A percentile compares a stretch with the other conserved stretches of the same genome.
These are phyloP conservation scores for Fusarium floridanum DNA, from an alignment of 2,329 filamentous ascomycete genomes.

Conservation along the genomic window DNA sequence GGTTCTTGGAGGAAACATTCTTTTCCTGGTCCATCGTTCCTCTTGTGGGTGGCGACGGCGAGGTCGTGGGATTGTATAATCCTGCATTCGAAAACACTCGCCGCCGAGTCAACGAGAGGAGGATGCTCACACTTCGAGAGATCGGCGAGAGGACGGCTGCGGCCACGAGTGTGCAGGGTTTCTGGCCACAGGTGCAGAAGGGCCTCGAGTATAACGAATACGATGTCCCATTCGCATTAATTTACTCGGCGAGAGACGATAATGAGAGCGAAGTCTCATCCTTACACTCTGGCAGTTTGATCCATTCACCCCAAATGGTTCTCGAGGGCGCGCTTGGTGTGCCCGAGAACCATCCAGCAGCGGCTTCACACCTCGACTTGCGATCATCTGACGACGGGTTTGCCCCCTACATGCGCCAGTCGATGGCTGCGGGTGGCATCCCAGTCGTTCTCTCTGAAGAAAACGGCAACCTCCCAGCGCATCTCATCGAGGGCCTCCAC, in stretches of 20 bases:
- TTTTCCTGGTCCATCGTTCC: slow-evolving; percentile 88
- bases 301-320: slow-evolving; percentile 72
- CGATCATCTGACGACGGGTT: slow-evolving; percentile 79
- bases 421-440: slow-evolving; percentile 73
- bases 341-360: slow-evolving; percentile 71
- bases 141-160: slow-evolving; percentile 80
- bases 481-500: slow-evolving; percentile 75
- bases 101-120: slow-evolving; percentile 80
- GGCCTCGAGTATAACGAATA: slow-evolving; percentile 80
- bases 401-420: slow-evolving; percentile 80
- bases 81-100: slow-evolving; percentile 86
- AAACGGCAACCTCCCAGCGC: slow-evolving; percentile 72
- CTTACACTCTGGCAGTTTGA: slow-evolving; percentile 74
- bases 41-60: slow-evolving; percentile 79
- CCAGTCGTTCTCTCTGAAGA: slow-evolving; percentile 78
- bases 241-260: slow-evolving; percentile 82
- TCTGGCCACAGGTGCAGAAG: slow-evolving; percentile 78
- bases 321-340: slow-evolving; percentile 81
- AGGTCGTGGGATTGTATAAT: slow-evolving; percentile 82
- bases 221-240: slow-evolving; percentile 81
- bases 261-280: slow-evolving; percentile 78
- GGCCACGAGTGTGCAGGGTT: slow-evolving; percentile 78
- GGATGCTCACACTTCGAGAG: slow-evolving; percentile 83
- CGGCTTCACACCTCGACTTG: slow-evolving; percentile 74
- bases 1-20: slow-evolving; percentile 82